phyloP scores from a whole-genome alignment of 179 eudicot species.

The Drosera spatulata region DNA sequence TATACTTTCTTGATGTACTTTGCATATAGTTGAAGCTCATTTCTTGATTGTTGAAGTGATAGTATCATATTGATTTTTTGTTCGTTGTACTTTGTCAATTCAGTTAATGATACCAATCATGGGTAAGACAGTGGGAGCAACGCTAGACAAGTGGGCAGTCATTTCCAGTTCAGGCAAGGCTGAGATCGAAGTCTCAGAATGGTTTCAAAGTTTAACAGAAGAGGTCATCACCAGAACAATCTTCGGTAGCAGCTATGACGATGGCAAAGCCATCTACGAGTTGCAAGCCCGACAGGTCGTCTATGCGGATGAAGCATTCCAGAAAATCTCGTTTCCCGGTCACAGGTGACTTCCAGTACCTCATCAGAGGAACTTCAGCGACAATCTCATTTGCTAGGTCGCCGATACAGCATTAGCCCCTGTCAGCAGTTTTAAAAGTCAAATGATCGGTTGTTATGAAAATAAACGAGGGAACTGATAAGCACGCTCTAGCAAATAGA shows the following conservation, averaged over 20 bases:
- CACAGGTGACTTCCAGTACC: slow-evolving; percentile 33
- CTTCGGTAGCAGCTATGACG: slow-evolving; percentile 73
- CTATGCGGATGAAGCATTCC: slow-evolving; percentile 54
- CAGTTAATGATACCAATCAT: slow-evolving; percentile 59
- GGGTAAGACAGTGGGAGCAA: slow-evolving; percentile 45
- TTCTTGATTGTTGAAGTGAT: not conserved
- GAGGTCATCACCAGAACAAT: slow-evolving; percentile 57
- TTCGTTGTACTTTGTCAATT: not conserved
- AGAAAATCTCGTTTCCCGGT: slow-evolving; percentile 72
- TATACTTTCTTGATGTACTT: no score
- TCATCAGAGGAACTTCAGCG: not conserved
- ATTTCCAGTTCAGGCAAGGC: slow-evolving; percentile 29
- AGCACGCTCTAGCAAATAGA: no score
- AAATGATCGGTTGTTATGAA: no score
- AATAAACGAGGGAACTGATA: no score
- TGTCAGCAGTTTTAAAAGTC: no score
- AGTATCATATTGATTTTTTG: not conserved
- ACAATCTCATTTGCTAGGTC: no score
- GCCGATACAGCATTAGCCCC: no score
- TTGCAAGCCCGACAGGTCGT: slow-evolving; percentile 70
- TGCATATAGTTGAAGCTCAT: not conserved
- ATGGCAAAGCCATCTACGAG: slow-evolving; percentile 54
- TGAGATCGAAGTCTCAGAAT: slow-evolving; percentile 74
- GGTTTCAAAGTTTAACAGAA: slow-evolving; percentile 58
- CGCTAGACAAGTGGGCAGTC: slow-evolving; percentile 51